Conservation (phyloP, 352 stramenopile species). For the Elongisporangium senticosum region DNA sequence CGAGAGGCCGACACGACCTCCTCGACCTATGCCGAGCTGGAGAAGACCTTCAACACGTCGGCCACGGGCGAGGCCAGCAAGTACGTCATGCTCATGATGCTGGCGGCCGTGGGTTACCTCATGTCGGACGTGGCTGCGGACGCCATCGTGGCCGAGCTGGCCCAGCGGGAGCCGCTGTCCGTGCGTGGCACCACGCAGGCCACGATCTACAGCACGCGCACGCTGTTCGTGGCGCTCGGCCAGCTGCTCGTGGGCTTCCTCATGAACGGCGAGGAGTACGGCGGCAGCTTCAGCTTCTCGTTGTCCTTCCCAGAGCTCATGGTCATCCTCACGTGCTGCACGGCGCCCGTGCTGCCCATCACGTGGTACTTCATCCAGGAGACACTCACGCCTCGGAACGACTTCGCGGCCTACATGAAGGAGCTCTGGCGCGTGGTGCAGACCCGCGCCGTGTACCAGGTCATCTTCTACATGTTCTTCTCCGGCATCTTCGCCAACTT, state of each 20-base stretch:
- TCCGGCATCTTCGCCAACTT: slow-evolving; percentile 26
- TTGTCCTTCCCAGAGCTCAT: slow-evolving; percentile 40
- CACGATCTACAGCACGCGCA: slow-evolving; percentile 25
- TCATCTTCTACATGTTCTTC: slow-evolving; percentile 23
- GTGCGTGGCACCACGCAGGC: slow-evolving; percentile 22
- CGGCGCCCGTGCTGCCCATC: slow-evolving; percentile 15
- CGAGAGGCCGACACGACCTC: slow-evolving; percentile 9
- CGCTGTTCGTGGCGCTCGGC: slow-evolving; percentile 15
- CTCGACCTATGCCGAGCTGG: slow-evolving; percentile 7
- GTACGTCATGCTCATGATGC: slow-evolving; percentile 55
- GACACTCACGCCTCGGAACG: slow-evolving; percentile 16
- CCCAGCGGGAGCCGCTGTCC: slow-evolving; percentile 24
- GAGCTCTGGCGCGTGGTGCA: slow-evolving; percentile 23
- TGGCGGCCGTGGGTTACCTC: slow-evolving; percentile 61
- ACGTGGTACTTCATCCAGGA: slow-evolving; percentile 42
- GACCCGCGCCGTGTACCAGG: slow-evolving; percentile 26
- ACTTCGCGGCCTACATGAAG: slow-evolving; percentile 29
- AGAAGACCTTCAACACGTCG: slow-evolving; percentile 15
- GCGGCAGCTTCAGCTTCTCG: slow-evolving; percentile 36
- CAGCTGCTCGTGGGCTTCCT: slow-evolving; percentile 36
- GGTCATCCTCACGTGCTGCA: slow-evolving; percentile 31
- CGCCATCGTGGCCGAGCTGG: slow-evolving; percentile 29
- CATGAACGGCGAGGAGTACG: slow-evolving; percentile 54
- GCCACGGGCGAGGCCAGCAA: slow-evolving; percentile 18
- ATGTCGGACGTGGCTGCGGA: slow-evolving; percentile 61